Evolutionary conservation across 495 filamentous ascomycete genomes (phyloP).

Genomic region (Penicillium waksmanii): DNA sequence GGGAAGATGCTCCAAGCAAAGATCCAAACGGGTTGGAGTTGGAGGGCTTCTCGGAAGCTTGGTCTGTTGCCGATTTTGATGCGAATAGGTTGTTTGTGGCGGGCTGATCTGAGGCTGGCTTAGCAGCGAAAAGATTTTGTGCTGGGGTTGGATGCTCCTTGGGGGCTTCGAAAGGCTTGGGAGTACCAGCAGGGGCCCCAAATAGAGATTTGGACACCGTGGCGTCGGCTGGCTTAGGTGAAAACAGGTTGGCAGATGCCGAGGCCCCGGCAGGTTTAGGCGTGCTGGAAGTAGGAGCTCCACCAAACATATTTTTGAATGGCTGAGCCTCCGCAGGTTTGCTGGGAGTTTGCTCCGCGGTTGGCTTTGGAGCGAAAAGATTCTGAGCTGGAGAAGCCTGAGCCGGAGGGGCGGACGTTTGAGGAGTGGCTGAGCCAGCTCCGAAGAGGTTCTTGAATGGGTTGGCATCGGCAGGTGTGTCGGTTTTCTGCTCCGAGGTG

Average conservation of each 20-base stretch:
- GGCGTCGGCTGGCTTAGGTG: constrained; percentile 3
- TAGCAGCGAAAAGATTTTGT: constrained; percentile 20
- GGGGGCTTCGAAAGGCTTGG: background rate
- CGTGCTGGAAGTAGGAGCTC: background rate
- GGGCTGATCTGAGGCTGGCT: constrained; percentile 28
- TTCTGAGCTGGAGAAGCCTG: background rate
- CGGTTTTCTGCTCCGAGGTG: background rate
- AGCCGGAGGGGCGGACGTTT: background rate
- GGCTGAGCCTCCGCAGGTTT: background rate
- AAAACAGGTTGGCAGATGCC: constrained; percentile 12
- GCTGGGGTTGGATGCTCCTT: background rate
- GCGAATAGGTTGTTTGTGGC: constrained; percentile 36
- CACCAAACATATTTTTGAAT: background rate
- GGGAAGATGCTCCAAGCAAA: background rate
- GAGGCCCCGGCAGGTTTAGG: constrained; percentile 6
- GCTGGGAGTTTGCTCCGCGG: background rate
- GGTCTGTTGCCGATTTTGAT: constrained; percentile 22
- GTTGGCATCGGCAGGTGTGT: constrained; percentile 5
- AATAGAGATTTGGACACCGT: constrained; percentile 7
- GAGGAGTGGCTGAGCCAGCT: background rate
- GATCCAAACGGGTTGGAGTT: constrained; percentile 9
- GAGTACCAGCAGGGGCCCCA: background rate
- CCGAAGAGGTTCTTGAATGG: constrained; percentile 14
- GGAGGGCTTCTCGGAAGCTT: constrained; percentile 9
- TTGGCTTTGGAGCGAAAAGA: constrained; percentile 17